Evolutionary conservation across 768 basidiomycete species (phyloP), one percentile per base, ranked within the genome.

Genomic region (Termitomyces sp.): DNA sequence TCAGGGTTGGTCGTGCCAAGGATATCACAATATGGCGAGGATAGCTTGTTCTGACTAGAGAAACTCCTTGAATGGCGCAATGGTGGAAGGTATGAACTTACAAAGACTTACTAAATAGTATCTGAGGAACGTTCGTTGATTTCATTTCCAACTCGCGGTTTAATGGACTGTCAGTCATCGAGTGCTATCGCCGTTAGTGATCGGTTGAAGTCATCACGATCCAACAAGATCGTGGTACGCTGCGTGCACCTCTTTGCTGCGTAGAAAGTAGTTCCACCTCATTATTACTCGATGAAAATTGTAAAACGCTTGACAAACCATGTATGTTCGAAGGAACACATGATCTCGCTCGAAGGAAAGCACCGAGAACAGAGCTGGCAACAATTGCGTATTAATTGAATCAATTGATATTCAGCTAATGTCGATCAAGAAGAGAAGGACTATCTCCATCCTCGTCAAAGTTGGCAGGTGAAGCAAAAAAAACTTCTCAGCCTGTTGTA

Each of bases 381-480:
- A 27, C 12, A 39, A 27, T 27, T 45, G 24, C 9, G 36, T 37
- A 18, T 36, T 24, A 24, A 34, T 33, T 24, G 49, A 7, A 33
- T 48, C 32, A 37, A 51, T 51, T n/a, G 51, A 30, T 52, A 27
- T 39, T 9, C 26, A 52, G 12, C 16, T n/a, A 46, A 39, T 30
- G 51, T 52, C 51, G 51, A 52, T 52, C 51, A 40, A 40, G 51
- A 52, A 45, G 44, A 27, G 40, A 12, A 33, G 50, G 30, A 52
- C n/a, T 36, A 51, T n/a, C 51, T 40, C 27, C 45, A 12, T 24
- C 13, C 43, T 44, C 22, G 43, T 44, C 5, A 24, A 44, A 50
- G 16, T n/a, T 36, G 33, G 24, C 33, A 39, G 26, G 37, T 37
- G 14, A 39, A 52, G 26, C 27, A 40, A 52, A 52, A 37, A 30